phyloP scores from a whole-genome alignment of 176 grass and related monocot genomes.

The Avena sativa region DNA sequence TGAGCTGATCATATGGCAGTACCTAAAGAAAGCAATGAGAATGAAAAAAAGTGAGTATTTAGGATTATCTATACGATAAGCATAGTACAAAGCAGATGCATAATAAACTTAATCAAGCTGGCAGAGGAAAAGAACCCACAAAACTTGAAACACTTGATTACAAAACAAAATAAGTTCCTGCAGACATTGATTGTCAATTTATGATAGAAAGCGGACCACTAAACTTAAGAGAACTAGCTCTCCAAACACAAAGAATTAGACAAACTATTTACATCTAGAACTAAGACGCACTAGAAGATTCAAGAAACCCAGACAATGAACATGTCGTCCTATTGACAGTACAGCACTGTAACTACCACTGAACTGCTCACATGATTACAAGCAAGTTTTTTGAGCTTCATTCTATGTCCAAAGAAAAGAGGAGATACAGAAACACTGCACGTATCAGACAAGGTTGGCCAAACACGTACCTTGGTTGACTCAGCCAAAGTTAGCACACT shows the following conservation, averaged over 20 bases:
- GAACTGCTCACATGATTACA: constrained; percentile 21
- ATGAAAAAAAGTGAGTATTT: constrained; percentile 8
- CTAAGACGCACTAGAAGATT: not conserved
- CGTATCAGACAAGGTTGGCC: not conserved
- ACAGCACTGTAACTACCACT: not conserved
- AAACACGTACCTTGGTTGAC: constrained; percentile 76
- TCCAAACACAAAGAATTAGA: not conserved
- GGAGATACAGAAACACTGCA: not conserved
- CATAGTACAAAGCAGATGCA: not conserved
- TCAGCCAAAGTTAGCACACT: constrained; percentile 90
- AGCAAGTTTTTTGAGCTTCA: constrained; percentile 7
- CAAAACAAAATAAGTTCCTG: not conserved
- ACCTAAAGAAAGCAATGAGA: constrained; percentile 56
- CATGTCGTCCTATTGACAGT: not conserved
- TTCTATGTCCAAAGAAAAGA: not conserved
- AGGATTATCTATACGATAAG: not conserved
- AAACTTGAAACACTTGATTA: constrained; percentile 33
- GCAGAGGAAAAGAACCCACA: not conserved
- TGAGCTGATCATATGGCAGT: constrained; percentile 92
- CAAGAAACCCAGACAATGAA: constrained; percentile 6
- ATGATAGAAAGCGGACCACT: not conserved
- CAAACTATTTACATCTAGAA: constrained; percentile 26
- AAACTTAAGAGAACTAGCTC: constrained; percentile 10
- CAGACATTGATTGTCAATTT: not conserved
- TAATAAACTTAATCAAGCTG: constrained; percentile 8